These are phyloP conservation scores for Sanghuangporus weigelae DNA, from an alignment of 1,284 basidiomycete species.

Conservation along the genomic window DNA sequence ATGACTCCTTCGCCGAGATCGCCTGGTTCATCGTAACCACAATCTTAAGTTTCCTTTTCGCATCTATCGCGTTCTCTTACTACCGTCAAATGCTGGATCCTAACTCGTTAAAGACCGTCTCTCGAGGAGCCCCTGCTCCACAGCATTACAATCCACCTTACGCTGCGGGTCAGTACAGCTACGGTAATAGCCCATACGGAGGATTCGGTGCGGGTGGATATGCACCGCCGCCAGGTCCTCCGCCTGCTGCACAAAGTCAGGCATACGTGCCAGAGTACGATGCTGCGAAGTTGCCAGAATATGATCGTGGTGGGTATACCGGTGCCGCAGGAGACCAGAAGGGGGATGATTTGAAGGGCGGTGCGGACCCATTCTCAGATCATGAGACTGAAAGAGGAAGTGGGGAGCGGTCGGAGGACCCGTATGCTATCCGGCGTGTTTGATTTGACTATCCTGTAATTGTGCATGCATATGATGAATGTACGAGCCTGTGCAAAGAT, in stretches of 20 bases:
- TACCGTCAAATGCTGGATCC: slow-evolving; percentile 71
- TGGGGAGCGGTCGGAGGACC: background rate
- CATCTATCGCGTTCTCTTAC: slow-evolving; percentile 56
- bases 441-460: background rate
- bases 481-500: no score
- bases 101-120: slow-evolving; percentile 32
- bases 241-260: slow-evolving; percentile 31
- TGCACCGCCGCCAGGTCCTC: slow-evolving; percentile 39
- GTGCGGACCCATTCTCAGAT: slow-evolving; percentile 14
- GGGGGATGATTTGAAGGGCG: slow-evolving; percentile 12
- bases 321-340: slow-evolving; percentile 9
- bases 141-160: slow-evolving; percentile 39
- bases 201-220: slow-evolving; percentile 22
- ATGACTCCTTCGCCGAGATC: slow-evolving; percentile 57
- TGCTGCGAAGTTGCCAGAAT: slow-evolving; percentile 14
- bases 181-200: slow-evolving; percentile 20
- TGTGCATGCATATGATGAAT: background rate
- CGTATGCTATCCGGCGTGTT: background rate
- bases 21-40: slow-evolving; percentile 51
- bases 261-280: slow-evolving; percentile 12
- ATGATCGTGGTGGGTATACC: slow-evolving; percentile 13
- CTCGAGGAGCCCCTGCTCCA: slow-evolving; percentile 29
- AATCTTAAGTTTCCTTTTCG: slow-evolving; percentile 51
- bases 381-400: background rate
- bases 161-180: slow-evolving; percentile 22